Base-by-base conservation (phyloP, 140 eudicot species). In the Anethum foeniculum region DNA sequence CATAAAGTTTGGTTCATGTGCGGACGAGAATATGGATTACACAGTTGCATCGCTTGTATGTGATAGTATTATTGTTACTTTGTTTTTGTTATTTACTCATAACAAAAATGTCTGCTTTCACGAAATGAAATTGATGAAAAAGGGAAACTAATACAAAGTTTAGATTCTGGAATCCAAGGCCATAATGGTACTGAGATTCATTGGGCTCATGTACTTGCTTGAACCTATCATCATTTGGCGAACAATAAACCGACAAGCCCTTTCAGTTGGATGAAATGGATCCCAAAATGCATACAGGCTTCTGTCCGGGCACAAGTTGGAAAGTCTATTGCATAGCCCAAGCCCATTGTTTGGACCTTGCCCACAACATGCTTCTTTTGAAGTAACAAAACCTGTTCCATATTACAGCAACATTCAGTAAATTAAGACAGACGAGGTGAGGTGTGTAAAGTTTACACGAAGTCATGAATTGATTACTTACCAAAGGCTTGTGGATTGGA, bases 281-380 rank as follows among this genome's bases (percentile, higher is more conserved):
- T 67, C 74, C 74, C 74, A 67, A 15, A 67, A 67, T 67, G 74
- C 74, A 30, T 67, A 67, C 43, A 67, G 1, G 43, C 12, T 67
- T 67, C 74, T 67, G 43, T 67, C 74, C 0, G 74, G 74, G n/a
- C 74, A 67, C 74, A 67, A 30, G 23, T 67, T 67, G 21, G 74
- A 67, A 4, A 67, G 28, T 67, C 41, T 30, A 1, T 0, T 67
- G 43, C 74, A 67, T 14, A 67, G 74, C 74, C 74, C 74, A 15
- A 67, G 39, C 19, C 74, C 74, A 15, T 67, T 67, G n/a, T 67
- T 67, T 67, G 74, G 74, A 67, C 74, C 74, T 67, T 67, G 74
- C 74, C 74, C 74, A 67, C 74, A 67, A 30, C 74, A 67, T 67
- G 74, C 74, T 67, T 30, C 74, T 67, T 30, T 13, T 67, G 74